Conservation (phyloP, 495 filamentous ascomycete genomes). For the Penicillium longicatenatum region DNA sequence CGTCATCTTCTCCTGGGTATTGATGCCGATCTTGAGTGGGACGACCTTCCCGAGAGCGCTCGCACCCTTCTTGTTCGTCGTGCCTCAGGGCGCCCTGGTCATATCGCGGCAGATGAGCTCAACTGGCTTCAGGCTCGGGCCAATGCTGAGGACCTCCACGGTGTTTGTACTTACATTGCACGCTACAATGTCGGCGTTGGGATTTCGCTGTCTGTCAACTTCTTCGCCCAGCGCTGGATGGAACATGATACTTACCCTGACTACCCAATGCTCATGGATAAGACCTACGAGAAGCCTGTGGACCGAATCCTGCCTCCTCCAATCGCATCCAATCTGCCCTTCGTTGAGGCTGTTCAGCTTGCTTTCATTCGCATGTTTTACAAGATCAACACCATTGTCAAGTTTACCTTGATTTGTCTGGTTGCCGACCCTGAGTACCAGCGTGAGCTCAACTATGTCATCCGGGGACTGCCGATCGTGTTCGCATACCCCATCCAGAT, state of each 20-base stretch:
- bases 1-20: constrained; percentile 5
- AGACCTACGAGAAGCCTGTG: constrained; percentile 4
- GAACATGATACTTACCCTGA: neutral
- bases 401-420: constrained; percentile 1
- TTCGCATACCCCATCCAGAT: neutral
- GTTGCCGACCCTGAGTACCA: constrained; percentile 10
- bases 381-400: neutral
- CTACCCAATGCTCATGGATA: constrained; percentile 1
- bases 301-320: neutral
- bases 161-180: constrained; percentile 1
- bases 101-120: neutral
- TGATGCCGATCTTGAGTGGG: constrained; percentile 7
- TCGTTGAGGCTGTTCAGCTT: neutral
- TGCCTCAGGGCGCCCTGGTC: neutral
- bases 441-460: constrained; percentile 3
- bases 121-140: constrained; percentile 1
- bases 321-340: neutral
- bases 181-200: constrained; percentile 5
- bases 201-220: constrained; percentile 3
- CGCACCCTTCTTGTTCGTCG: constrained; percentile 2
- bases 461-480: neutral
- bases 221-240: constrained; percentile 7
- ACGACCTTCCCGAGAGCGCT: constrained; percentile 3
- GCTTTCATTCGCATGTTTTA: neutral
- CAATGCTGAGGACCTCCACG: neutral